Evolutionary conservation across 306 rosid species (phyloP).

Genomic region (Cucumis hystrix): DNA sequence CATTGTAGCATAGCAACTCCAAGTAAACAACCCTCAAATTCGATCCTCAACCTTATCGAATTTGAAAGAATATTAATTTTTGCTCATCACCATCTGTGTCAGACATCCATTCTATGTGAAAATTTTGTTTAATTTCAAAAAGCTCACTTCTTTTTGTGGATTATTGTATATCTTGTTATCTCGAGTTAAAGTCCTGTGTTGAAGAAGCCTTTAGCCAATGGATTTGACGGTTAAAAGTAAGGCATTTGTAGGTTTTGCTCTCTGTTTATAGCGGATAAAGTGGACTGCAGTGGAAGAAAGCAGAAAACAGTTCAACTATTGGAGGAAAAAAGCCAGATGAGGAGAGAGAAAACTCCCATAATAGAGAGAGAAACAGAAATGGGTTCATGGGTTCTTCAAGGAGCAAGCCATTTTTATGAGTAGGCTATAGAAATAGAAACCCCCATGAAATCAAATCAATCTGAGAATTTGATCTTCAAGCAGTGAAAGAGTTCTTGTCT

Average conservation of each 20-base stretch:
- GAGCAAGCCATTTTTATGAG: constrained; percentile 34
- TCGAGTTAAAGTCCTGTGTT: not conserved
- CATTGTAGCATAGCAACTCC: not conserved
- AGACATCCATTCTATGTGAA: not conserved
- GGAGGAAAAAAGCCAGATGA: not conserved
- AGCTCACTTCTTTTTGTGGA: not conserved
- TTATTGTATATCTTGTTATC: not conserved
- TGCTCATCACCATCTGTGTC: not conserved
- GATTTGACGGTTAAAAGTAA: not conserved
- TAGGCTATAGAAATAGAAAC: constrained; percentile 11
- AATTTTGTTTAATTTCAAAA: not conserved
- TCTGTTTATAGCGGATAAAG: constrained; percentile 6
- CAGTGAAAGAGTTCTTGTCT: not conserved
- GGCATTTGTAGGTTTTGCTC: not conserved
- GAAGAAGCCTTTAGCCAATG: constrained; percentile 1
- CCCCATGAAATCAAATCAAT: not conserved
- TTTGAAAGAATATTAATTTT: not conserved
- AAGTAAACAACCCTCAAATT: not conserved
- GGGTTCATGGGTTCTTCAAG: constrained; percentile 25
- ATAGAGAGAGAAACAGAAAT: constrained; percentile 9
- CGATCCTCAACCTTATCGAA: not conserved
- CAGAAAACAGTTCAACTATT: constrained; percentile 3
- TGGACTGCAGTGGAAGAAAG: not conserved
- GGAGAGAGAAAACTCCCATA: constrained; percentile 3
- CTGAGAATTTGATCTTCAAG: not conserved